Percentiles rank a stretch among this genome's conserved stretches.
Conservation (phyloP, 164 flowering plant species). For the Saururus chinensis region DNA sequence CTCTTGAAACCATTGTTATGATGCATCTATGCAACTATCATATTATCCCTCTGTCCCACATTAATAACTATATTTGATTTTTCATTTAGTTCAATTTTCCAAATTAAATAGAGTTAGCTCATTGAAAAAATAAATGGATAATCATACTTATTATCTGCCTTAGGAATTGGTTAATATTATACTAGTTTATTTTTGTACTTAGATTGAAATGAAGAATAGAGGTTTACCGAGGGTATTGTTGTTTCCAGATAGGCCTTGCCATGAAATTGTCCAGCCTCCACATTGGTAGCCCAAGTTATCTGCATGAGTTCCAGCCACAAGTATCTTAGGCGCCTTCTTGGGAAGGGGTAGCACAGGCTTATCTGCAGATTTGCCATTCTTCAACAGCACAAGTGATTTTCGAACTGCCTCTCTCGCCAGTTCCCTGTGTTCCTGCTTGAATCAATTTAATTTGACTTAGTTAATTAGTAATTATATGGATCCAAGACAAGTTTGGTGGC, state of each 20-base stretch:
- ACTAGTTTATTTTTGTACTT: no score
- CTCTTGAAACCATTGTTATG: not conserved
- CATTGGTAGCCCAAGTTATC: constrained; percentile 29
- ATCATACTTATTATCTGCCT: no score
- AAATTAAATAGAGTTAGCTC: no score
- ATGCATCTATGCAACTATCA: not conserved
- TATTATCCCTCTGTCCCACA: no score
- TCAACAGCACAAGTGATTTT: constrained; percentile 24
- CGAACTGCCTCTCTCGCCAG: constrained; percentile 31
- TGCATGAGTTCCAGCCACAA: constrained; percentile 28
- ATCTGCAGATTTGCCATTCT: constrained; percentile 18
- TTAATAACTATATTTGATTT: no score
- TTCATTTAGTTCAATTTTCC: no score
- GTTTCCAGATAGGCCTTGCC: constrained; percentile 26
- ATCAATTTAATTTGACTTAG: no score
- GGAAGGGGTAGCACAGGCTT: constrained; percentile 24
- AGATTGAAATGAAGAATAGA: not conserved
- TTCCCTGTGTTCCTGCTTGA: constrained; percentile 19
- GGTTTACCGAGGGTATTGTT: constrained; percentile 12
- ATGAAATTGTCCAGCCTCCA: constrained; percentile 28
- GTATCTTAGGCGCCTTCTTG: constrained; percentile 25
- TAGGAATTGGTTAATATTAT: no score
- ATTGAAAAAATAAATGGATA: no score
- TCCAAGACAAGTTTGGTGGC: no score
- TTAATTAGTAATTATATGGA: no score